Conservation (phyloP, 1,139 yeast genomes). For the Geotrichum reessii region DNA sequence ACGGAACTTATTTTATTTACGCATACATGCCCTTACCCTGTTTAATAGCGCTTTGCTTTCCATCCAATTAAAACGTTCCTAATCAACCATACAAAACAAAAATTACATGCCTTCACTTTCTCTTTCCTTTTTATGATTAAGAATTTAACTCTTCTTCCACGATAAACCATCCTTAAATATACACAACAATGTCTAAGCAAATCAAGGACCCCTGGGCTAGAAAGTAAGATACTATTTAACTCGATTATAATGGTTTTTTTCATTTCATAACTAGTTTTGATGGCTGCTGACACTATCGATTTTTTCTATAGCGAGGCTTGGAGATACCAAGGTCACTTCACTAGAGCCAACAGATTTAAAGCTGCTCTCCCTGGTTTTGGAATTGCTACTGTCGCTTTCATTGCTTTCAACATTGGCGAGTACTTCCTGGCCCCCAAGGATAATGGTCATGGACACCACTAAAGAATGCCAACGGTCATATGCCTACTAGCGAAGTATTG, state of each 20-base stretch:
- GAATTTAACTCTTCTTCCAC: not conserved
- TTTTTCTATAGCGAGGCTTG: constrained; percentile 67
- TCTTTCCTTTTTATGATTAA: not conserved
- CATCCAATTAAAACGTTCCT: not conserved
- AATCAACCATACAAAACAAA: not conserved
- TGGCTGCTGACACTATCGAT: not conserved
- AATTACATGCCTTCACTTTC: not conserved
- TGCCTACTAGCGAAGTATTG: not conserved
- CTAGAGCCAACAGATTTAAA: constrained; percentile 63
- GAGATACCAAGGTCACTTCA: constrained; percentile 82
- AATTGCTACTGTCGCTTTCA: constrained; percentile 71
- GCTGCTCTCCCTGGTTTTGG: constrained; percentile 82
- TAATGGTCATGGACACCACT: constrained; percentile 3
- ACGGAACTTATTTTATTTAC: not conserved
- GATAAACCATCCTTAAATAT: constrained; percentile 1
- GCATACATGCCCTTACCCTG: not conserved
- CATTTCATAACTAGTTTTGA: not conserved
- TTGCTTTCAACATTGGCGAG: constrained; percentile 60
- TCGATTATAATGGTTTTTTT: not conserved
- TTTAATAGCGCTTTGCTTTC: not conserved
- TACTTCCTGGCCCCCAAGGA: constrained; percentile 32
- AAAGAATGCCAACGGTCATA: not conserved
- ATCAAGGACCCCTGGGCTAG: constrained; percentile 46
- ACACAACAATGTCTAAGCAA: constrained; percentile 28
- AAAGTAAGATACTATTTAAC: constrained; percentile 34